A percentile compares a stretch with the other conserved stretches of the same genome.
These are phyloP conservation scores for Populus tremula DNA, from an alignment of 345 rosid species.

Conservation along the genomic window DNA sequence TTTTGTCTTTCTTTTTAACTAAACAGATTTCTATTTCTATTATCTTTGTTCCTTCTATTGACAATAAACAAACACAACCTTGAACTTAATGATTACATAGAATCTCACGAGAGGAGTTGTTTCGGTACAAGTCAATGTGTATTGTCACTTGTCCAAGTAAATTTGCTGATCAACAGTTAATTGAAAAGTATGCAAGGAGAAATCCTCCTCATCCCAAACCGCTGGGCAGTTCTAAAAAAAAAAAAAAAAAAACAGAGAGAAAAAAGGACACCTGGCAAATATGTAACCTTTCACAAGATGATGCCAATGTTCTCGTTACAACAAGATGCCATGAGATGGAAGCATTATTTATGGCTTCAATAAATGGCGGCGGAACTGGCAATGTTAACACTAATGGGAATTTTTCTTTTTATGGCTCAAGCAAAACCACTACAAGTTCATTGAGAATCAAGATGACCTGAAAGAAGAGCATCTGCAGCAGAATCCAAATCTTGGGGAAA, in stretches of 20 bases:
- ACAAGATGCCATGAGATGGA: not conserved
- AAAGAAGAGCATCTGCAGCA: slow-evolving; percentile 70
- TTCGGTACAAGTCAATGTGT: not conserved
- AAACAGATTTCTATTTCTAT: too few relatives aligned
- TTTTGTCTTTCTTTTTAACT: too few relatives aligned
- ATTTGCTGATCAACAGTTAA: not conserved
- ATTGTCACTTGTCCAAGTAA: not conserved
- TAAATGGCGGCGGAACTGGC: not conserved
- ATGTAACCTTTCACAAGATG: not conserved
- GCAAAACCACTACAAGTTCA: slow-evolving; percentile 5
- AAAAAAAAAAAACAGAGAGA: too few relatives aligned
- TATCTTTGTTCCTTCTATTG: too few relatives aligned
- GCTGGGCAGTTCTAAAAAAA: not conserved
- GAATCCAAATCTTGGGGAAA: slow-evolving; percentile 86
- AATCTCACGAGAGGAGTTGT: too few relatives aligned
- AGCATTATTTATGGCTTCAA: not conserved
- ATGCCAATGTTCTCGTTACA: not conserved
- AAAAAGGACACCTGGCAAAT: not conserved
- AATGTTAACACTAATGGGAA: not conserved
- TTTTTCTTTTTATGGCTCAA: not conserved
- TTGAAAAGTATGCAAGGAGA: not conserved
- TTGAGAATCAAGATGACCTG: slow-evolving; percentile 31
- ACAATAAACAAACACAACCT: too few relatives aligned
- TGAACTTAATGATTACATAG: too few relatives aligned
- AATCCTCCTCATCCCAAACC: not conserved